Conservation (phyloP, 208 protist genomes). For the Vickermania spadyakhi region DNA sequence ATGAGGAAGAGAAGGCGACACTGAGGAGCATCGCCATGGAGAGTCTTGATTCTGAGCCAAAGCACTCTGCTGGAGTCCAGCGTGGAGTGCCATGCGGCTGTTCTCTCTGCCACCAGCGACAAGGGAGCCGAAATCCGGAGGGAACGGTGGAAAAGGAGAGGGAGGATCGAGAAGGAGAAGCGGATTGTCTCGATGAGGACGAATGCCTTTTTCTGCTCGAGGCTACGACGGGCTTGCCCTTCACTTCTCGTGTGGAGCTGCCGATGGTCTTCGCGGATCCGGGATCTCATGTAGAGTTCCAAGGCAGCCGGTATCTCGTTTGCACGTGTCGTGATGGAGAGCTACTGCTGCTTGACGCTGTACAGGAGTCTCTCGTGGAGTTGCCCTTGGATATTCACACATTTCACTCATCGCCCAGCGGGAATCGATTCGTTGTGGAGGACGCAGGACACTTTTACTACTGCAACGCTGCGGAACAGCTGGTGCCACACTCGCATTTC, state of each 20-base stretch:
- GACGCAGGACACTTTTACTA: conserved; percentile 28
- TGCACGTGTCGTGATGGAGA: conserved; percentile 35
- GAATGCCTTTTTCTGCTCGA: background rate
- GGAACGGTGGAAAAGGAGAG: too few species aligned
- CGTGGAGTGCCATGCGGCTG: too few species aligned
- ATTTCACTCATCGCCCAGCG: conserved; percentile 44
- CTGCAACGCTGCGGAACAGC: background rate
- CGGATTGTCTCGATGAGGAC: too few species aligned
- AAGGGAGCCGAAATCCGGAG: too few species aligned
- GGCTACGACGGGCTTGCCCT: background rate
- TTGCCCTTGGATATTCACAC: conserved; percentile 37
- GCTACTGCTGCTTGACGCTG: conserved; percentile 44
- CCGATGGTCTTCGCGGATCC: conserved; percentile 24
- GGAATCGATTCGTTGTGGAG: conserved; percentile 30
- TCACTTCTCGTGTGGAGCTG: conserved; percentile 17
- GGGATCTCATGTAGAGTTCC: conserved; percentile 31
- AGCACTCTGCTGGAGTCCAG: too few species aligned
- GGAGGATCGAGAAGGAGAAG: too few species aligned
- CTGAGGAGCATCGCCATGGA: too few species aligned
- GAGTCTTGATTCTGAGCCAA: too few species aligned
- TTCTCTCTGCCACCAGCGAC: too few species aligned
- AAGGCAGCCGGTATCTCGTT: conserved; percentile 40
- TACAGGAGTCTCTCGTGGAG: conserved; percentile 27
- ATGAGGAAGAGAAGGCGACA: too few species aligned
- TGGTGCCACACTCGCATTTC: background rate